Evolutionary conservation across 1,284 basidiomycete species (phyloP).

Genomic region (Leccinum subfulvum): DNA sequence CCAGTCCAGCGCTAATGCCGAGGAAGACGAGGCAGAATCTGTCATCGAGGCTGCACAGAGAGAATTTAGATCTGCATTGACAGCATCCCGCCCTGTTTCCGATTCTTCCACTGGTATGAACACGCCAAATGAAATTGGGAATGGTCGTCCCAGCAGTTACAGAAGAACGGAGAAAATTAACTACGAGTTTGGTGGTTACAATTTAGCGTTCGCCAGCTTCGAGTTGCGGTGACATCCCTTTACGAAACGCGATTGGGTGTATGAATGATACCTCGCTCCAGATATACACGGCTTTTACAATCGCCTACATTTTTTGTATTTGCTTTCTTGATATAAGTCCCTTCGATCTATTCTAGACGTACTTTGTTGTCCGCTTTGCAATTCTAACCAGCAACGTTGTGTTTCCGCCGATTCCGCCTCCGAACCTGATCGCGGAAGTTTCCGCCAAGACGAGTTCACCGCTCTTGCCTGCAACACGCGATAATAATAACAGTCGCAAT

Average conservation of each 20-base stretch:
- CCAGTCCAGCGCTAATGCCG: slow-evolving; percentile 48
- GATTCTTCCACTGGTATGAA: slow-evolving; percentile 20
- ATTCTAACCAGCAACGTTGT: slow-evolving; percentile 21
- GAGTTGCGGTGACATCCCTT: slow-evolving; percentile 45
- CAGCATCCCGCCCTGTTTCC: slow-evolving; percentile 26
- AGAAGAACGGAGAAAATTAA: slow-evolving; percentile 93
- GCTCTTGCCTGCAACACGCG: slow-evolving; percentile 5
- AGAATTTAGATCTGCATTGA: slow-evolving; percentile 64
- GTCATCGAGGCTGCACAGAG: slow-evolving; percentile 66
- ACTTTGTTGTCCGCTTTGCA: slow-evolving; percentile 17
- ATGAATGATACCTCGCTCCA: slow-evolving; percentile 23
- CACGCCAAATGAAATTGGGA: slow-evolving; percentile 12
- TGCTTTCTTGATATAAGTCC: slow-evolving; percentile 15
- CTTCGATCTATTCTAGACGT: slow-evolving; percentile 22
- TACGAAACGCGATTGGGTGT: slow-evolving; percentile 12
- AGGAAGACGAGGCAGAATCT: slow-evolving; percentile 51
- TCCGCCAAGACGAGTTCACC: slow-evolving; percentile 1
- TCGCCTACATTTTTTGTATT: slow-evolving; percentile 20
- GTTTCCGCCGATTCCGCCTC: slow-evolving; percentile 4
- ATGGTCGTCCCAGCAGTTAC: slow-evolving; percentile 38
- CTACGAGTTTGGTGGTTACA: slow-evolving; percentile 96
- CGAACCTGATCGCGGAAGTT: slow-evolving; percentile 2
- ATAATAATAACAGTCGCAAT: slow-evolving; percentile 14
- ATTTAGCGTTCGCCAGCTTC: slow-evolving; percentile 91
- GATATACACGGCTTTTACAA: slow-evolving; percentile 20